Percentiles rank a stretch among this genome's conserved stretches.
Conservation (phyloP, 805 yeast species). For the Wickerhamomyces alni region DNA sequence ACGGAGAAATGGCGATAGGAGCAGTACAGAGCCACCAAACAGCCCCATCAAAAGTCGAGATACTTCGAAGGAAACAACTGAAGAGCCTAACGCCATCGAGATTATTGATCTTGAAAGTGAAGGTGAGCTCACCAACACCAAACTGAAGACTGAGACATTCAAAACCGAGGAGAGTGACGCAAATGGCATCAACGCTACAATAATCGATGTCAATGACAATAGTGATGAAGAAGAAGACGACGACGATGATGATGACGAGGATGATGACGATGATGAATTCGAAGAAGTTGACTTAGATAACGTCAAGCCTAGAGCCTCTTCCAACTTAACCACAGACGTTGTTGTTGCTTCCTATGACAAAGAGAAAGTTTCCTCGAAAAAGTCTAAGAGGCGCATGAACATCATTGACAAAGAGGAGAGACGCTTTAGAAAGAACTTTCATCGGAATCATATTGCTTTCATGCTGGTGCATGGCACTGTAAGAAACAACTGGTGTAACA, state of each 20-base stretch:
- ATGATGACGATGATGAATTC: slow-evolving; percentile 19
- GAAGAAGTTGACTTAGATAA: slow-evolving; percentile 22
- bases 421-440: slow-evolving; percentile 43
- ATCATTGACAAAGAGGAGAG: slow-evolving; percentile 53
- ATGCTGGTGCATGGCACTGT: slow-evolving; percentile 62
- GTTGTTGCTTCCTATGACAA: slow-evolving; percentile 8
- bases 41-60: background rate
- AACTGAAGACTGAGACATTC: no score
- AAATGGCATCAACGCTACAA: no score
- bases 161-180: no score
- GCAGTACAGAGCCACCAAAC: background rate
- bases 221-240: slow-evolving; percentile 29
- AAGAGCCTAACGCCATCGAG: background rate
- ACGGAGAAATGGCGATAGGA: slow-evolving; percentile 4
- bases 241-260: slow-evolving; percentile 32
- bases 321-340: slow-evolving; percentile 10
- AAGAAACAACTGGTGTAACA: slow-evolving; percentile 73
- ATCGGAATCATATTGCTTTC: slow-evolving; percentile 49
- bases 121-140: no score
- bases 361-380: slow-evolving; percentile 15
- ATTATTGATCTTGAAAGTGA: background rate
- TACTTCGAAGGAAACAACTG: background rate
- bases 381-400: slow-evolving; percentile 21
- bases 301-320: slow-evolving; percentile 15
- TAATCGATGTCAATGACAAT: background rate